phyloP scores from a whole-genome alignment of 768 basidiomycete genomes.

The Trametes coccinea region DNA sequence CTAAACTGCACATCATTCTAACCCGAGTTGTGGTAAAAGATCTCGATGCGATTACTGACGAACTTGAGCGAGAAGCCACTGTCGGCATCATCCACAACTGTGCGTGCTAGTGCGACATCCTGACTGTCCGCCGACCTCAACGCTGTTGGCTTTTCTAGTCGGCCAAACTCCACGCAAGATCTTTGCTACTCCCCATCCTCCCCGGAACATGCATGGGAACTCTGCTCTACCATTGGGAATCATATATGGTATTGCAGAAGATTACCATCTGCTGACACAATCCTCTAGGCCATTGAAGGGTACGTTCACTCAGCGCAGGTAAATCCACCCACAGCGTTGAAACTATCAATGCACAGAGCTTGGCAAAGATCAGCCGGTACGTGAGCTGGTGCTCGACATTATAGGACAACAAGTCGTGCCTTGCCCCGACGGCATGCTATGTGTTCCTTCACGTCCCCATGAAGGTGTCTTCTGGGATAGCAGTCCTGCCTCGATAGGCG shows the following conservation, averaged over 20 bases:
- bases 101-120: slow-evolving; percentile 34
- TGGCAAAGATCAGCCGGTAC: slow-evolving; percentile 47
- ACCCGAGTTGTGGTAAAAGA: slow-evolving; percentile 43
- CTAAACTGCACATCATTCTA: background rate
- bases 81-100: slow-evolving; percentile 96
- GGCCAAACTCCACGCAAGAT: slow-evolving; percentile 91
- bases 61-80: slow-evolving; percentile 86
- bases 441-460: slow-evolving; percentile 58
- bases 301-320: slow-evolving; percentile 23
- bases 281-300: slow-evolving; percentile 58
- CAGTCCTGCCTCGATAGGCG: slow-evolving; percentile 41
- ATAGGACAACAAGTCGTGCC: slow-evolving; percentile 62
- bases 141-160: slow-evolving; percentile 44
- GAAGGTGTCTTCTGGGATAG: slow-evolving; percentile 72
- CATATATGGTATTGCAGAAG: slow-evolving; percentile 81
- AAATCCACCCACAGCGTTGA: background rate
- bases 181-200: slow-evolving; percentile 75
- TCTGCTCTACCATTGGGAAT: slow-evolving; percentile 69
- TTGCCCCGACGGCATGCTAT: slow-evolving; percentile 57
- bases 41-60: slow-evolving; percentile 82
- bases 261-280: slow-evolving; percentile 68
- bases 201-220: slow-evolving; percentile 69
- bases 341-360: slow-evolving; percentile 41
- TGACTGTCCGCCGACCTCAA: background rate
- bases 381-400: slow-evolving; percentile 55